Evolutionary conservation across 208 protist species (phyloP).

Genomic region (Tritrichomonas musculus): DNA sequence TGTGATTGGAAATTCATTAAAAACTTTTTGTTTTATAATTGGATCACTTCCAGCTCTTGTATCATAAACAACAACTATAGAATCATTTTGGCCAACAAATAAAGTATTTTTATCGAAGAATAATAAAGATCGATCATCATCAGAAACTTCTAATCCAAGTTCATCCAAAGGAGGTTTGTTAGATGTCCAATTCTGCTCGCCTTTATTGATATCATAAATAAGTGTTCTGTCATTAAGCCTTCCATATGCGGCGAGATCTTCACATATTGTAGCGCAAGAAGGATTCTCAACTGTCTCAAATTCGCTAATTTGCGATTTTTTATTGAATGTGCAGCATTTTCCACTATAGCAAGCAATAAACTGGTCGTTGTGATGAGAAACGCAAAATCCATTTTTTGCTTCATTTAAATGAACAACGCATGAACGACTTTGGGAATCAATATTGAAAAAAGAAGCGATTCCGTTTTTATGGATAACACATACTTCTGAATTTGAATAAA

Average conservation of each 20-base stretch:
- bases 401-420: background rate
- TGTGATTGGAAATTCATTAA: background rate
- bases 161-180: background rate
- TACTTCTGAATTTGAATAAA: background rate
- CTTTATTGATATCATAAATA: background rate
- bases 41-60: background rate
- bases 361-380: background rate
- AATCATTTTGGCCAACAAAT: background rate
- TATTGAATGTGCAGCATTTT: background rate
- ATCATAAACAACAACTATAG: background rate
- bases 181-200: background rate
- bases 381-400: background rate
- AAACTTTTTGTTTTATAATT: background rate
- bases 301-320: background rate
- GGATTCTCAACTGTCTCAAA: background rate
- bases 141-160: background rate
- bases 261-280: background rate
- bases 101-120: background rate
- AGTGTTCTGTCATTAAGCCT: background rate
- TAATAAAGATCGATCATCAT: background rate
- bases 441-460: background rate
- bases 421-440: background rate
- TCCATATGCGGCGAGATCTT: background rate
- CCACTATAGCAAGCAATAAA: background rate
- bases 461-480: background rate